Base-by-base conservation (phyloP, 768 basidiomycete species). In the Macrocybe gigantea region DNA sequence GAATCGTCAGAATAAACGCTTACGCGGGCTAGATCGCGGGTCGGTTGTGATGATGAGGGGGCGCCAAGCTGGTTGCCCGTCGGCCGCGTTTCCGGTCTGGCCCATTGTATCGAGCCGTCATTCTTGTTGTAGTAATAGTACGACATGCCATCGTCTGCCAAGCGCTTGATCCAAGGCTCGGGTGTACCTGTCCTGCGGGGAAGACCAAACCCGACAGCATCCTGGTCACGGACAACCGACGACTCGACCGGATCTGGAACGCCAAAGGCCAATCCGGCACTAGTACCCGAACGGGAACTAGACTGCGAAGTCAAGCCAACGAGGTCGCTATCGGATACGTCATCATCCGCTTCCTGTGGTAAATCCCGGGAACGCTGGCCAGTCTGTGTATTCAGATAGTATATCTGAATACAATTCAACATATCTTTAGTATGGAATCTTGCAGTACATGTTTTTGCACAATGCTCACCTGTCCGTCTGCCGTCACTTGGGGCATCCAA, bases 351-450 rank as follows among this genome's bases (percentile, higher is more conserved):
- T 60, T 89, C 88, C 41, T 72, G 70, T 15, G 93, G 93, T n/a
- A 95, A 67, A 56, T 96, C 90, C 55, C 83, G 78, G 29, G 92
- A 83, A 37, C 80, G 81, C 62, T 90, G 78, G 32, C 88, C 88
- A 5, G 88, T 91, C 55, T 87, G 79, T 1, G 90, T 91, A 60
- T 98, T 99, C 53, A 91, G 78, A 68, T 97, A 99, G 72, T 84
- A 94, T 62, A 99, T 93, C 93, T 96, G 47, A 29, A 44, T 15
- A 13, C n/a, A 36, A 44, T 41, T 47, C 14, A 44, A 41, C 22
- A n/a, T 15, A n/a, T 33, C 42, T 8, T 44, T 29, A 37, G 10
- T 36, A 41, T 38, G 31, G 41, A 38, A 14, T 43, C 11, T 35
- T 5, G 34, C 8, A 40, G 41, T 6, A n/a, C 4, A 14, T 48